phyloP scores from a whole-genome alignment of 306 rosid species.

The Pyrus bretschneideri region DNA sequence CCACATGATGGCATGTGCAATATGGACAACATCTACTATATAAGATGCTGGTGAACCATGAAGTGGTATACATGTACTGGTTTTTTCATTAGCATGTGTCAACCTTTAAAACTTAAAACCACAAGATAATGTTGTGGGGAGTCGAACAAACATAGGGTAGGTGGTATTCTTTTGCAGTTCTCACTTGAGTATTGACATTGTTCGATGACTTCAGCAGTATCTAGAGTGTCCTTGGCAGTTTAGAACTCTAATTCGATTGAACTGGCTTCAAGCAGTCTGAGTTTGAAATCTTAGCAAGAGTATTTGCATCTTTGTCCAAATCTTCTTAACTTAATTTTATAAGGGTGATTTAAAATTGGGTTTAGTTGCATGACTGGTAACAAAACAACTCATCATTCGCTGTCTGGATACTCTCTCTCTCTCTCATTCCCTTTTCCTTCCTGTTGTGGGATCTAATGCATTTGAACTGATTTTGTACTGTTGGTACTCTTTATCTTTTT shows the following conservation, averaged over 20 bases:
- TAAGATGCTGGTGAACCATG: conserved; percentile 11
- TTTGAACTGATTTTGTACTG: not conserved
- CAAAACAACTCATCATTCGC: not conserved
- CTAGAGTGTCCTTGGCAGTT: not conserved
- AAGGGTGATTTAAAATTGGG: not conserved
- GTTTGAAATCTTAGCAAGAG: not conserved
- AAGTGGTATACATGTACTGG: not conserved
- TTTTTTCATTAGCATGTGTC: not conserved
- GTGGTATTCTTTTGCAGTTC: not conserved
- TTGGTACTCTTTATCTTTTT: not conserved
- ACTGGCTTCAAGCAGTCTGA: not conserved
- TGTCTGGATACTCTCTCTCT: not conserved
- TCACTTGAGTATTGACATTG: not conserved
- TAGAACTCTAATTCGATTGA: not conserved
- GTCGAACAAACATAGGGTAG: not conserved
- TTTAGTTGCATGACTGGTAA: not conserved
- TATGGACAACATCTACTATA: not conserved
- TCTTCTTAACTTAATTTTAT: not conserved
- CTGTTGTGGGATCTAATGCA: not conserved
- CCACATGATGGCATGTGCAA: conserved; percentile 4
- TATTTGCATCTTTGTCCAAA: not conserved
- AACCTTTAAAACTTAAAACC: not conserved
- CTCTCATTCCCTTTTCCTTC: not conserved
- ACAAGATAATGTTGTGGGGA: not conserved
- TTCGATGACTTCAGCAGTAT: not conserved